phyloP scores from a whole-genome alignment of 2,329 filamentous ascomycete species.

The Aaosphaeria arxii region DNA sequence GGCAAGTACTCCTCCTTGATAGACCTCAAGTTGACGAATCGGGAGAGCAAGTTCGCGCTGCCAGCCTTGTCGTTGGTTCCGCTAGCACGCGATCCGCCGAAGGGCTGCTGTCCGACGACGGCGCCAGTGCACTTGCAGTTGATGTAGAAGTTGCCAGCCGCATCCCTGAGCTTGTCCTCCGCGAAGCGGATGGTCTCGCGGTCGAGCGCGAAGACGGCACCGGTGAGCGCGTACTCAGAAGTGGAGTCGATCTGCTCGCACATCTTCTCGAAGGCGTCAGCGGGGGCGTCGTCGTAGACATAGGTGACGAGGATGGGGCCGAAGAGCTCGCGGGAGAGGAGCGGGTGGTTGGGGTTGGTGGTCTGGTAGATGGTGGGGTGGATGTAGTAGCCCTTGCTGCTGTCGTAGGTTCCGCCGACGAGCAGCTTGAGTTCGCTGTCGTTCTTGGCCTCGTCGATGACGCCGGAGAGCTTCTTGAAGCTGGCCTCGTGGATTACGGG shows the following conservation, averaged over 20 bases:
- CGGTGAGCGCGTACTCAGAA: constrained; percentile 75
- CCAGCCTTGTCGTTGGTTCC: constrained; percentile 60
- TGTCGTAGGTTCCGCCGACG: constrained; percentile 73
- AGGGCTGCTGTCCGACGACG: constrained; percentile 50
- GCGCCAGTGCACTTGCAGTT: constrained; percentile 70
- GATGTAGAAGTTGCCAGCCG: constrained; percentile 82
- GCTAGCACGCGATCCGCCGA: constrained; percentile 54
- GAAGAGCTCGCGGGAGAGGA: constrained; percentile 78
- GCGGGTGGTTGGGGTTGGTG: constrained; percentile 68
- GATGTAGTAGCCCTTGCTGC: constrained; percentile 76
- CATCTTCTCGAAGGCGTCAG: constrained; percentile 57
- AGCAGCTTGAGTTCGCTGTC: constrained; percentile 72
- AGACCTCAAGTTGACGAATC: constrained; percentile 56
- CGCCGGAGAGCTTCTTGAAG: constrained; percentile 75
- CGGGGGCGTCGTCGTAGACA: constrained; percentile 69
- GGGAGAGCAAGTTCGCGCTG: constrained; percentile 48
- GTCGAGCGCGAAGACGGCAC: constrained; percentile 71
- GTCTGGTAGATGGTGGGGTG: constrained; percentile 80
- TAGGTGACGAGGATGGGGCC: constrained; percentile 73
- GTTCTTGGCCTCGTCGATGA: constrained; percentile 76
- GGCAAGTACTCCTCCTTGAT: constrained; percentile 57
- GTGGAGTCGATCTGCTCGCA: constrained; percentile 67
- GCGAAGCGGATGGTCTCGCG: constrained; percentile 63
- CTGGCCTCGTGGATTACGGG: constrained; percentile 80
- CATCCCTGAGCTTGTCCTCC: constrained; percentile 68